These are phyloP conservation scores for Hyparrhenia diplandra DNA, from an alignment of 176 grass and related monocot genomes.

Conservation along the genomic window DNA sequence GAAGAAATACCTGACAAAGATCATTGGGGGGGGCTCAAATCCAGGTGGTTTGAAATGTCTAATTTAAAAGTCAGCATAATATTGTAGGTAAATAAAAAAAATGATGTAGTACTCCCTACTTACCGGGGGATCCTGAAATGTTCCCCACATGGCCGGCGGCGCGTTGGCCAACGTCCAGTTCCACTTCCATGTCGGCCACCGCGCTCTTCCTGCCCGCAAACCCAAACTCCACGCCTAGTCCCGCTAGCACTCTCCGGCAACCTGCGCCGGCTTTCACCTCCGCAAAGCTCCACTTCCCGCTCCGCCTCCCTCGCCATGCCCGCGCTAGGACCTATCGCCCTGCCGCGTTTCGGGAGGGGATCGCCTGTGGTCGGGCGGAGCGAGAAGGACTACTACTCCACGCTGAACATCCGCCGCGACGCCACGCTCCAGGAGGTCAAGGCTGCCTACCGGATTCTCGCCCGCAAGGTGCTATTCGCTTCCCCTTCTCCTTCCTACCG, in stretches of 20 bases:
- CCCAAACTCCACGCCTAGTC: background rate
- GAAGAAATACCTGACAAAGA: too few species aligned
- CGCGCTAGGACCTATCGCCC: slow-evolving; percentile 8
- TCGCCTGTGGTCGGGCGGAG: slow-evolving; percentile 25
- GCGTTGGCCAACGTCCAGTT: background rate
- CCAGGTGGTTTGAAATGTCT: too few species aligned
- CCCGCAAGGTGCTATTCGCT: slow-evolving; percentile 54
- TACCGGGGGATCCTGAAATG: background rate
- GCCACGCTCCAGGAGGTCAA: slow-evolving; percentile 86
- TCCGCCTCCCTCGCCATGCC: background rate
- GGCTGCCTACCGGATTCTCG: slow-evolving; percentile 70
- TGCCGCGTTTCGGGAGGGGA: slow-evolving; percentile 20
- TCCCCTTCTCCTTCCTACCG: background rate
- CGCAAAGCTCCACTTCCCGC: slow-evolving; percentile 7
- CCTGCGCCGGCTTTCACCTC: background rate
- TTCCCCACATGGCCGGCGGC: background rate
- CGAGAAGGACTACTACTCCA: slow-evolving; percentile 55
- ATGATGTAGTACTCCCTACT: too few species aligned
- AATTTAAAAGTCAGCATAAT: too few species aligned
- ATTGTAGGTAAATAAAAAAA: too few species aligned
- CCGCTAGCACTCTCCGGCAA: background rate
- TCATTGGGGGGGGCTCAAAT: too few species aligned
- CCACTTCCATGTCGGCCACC: slow-evolving; percentile 38
- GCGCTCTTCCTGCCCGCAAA: slow-evolving; percentile 22
- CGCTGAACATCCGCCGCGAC: slow-evolving; percentile 63